phyloP scores from a whole-genome alignment of 2,329 filamentous ascomycete genomes.

The Penicillium sp. region DNA sequence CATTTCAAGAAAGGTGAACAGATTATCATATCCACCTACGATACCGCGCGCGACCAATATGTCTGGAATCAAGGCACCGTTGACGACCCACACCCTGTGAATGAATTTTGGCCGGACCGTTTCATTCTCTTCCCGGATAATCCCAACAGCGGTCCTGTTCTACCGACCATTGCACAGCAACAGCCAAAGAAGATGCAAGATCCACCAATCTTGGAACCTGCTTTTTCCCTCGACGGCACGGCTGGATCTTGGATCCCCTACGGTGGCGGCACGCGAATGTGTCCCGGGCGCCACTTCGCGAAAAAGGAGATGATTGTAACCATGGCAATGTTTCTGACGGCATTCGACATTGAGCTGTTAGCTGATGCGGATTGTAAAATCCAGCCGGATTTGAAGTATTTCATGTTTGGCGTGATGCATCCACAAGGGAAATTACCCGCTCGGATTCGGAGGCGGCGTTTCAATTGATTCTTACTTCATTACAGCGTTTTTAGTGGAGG shows the following conservation, averaged over 20 bases:
- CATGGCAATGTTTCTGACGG: constrained; percentile 34
- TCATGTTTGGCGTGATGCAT: constrained; percentile 1
- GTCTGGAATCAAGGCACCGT: constrained; percentile 1
- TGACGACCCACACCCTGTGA: not conserved
- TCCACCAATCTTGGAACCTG: not conserved
- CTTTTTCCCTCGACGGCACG: constrained; percentile 24
- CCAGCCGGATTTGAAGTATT: not conserved
- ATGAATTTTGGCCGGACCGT: not conserved
- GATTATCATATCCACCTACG: not conserved
- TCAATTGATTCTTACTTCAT: not conserved
- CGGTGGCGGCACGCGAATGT: constrained; percentile 46
- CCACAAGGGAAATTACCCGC: not conserved
- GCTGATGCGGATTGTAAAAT: not conserved
- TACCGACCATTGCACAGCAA: not conserved
- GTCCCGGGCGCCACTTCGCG: constrained; percentile 50
- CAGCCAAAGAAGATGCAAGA: not conserved
- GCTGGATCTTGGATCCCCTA: constrained; percentile 36
- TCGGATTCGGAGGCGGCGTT: not conserved
- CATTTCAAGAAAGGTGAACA: constrained; percentile 1
- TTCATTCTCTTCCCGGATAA: not conserved
- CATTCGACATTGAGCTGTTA: not conserved
- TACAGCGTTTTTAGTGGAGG: too few relatives aligned
- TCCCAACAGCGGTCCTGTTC: not conserved
- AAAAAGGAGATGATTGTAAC: constrained; percentile 50
- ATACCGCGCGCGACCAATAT: not conserved